Evolutionary conservation across 2,329 filamentous ascomycete genomes (phyloP).

Genomic region (Fusarium temperatum): DNA sequence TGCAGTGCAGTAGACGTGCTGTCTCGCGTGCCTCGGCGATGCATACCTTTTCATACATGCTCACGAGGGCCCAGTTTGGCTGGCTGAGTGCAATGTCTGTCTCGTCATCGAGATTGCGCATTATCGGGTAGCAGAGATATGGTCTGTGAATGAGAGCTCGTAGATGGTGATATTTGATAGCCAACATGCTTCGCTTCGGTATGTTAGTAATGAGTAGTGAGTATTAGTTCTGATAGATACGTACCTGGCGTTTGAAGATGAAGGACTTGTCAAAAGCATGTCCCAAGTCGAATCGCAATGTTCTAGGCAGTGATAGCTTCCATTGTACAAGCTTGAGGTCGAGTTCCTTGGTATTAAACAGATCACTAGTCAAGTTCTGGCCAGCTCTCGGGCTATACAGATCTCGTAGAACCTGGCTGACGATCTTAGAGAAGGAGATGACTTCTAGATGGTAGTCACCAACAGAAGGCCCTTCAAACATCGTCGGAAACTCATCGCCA

Average conservation of each 20-base stretch:
- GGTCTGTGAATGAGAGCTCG: background rate
- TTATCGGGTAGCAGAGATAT: background rate
- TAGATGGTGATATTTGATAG: background rate
- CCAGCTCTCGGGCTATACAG: background rate
- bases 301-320: background rate
- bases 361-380: background rate
- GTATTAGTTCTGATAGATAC: rapidly evolving
- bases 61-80: background rate
- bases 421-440: background rate
- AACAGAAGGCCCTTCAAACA: background rate
- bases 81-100: background rate
- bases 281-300: background rate
- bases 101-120: background rate
- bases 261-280: background rate
- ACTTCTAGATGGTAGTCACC: background rate
- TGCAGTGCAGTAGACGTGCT: background rate
- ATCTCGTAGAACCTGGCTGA: background rate
- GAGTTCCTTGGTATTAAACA: background rate
- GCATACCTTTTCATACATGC: background rate
- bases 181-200: background rate
- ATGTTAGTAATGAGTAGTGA: rapidly evolving
- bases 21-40: background rate
- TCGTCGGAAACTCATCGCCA: background rate
- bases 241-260: background rate
- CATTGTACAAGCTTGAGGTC: background rate